phyloP scores from a whole-genome alignment of 163 green algal species.

The Chlamydomonas reinhardtii region DNA sequence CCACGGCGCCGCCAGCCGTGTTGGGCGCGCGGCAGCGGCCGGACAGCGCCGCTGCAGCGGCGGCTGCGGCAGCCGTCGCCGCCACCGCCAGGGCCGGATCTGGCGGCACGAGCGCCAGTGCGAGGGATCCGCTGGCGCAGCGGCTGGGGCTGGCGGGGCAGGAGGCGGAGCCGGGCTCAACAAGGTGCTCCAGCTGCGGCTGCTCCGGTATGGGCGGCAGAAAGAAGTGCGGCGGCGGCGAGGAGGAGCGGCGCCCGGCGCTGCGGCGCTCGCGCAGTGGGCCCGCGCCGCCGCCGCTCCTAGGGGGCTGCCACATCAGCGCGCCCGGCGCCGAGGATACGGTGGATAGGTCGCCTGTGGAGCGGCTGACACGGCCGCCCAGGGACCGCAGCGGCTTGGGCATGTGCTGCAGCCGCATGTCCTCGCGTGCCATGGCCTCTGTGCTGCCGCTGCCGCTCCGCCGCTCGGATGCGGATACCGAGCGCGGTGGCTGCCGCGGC shows the following conservation, averaged over 20 bases:
- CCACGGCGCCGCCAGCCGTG: too few relatives aligned
- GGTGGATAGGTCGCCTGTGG: too few relatives aligned
- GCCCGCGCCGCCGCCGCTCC: neutral
- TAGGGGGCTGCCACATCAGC: too few relatives aligned
- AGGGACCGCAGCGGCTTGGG: too few relatives aligned
- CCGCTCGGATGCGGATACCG: too few relatives aligned
- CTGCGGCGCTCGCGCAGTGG: neutral
- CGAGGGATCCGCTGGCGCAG: too few relatives aligned
- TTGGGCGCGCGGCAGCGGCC: neutral
- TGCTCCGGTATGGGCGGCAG: constrained; percentile 32
- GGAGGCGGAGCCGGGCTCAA: neutral
- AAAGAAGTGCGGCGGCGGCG: neutral
- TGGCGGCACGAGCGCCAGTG: neutral
- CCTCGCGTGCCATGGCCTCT: too few relatives aligned
- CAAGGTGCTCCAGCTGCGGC: neutral
- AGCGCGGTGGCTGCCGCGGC: too few relatives aligned
- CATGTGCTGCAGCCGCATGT: too few relatives aligned
- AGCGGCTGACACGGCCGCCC: neutral
- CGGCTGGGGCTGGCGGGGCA: neutral
- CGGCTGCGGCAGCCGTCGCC: neutral
- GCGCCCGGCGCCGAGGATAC: too few relatives aligned
- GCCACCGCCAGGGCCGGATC: neutral
- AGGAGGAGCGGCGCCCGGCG: neutral
- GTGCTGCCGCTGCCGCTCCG: too few relatives aligned
- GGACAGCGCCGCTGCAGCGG: neutral